Conservation (phyloP, 2,329 filamentous ascomycete species). For the Botrytis medusae region DNA sequence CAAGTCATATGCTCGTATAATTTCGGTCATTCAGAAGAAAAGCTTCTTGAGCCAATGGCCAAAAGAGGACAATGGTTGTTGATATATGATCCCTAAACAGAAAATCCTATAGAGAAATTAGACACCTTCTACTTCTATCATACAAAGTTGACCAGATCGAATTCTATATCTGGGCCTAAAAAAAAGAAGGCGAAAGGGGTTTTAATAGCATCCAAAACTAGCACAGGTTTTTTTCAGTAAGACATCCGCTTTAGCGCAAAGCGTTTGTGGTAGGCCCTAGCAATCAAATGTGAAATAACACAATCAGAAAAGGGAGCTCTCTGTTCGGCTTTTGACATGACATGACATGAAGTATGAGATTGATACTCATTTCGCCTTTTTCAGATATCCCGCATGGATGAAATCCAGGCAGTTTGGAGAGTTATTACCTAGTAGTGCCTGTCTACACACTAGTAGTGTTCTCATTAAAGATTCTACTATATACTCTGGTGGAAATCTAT, state of each 20-base stretch:
- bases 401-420: background rate
- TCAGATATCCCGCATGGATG: background rate
- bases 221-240: background rate
- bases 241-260: background rate
- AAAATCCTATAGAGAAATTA: too few species aligned
- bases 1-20: background rate
- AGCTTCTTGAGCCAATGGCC: background rate
- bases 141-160: background rate
- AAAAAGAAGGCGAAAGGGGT: background rate
- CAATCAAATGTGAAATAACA: background rate
- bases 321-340: background rate
- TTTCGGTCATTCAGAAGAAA: background rate
- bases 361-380: background rate
- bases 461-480: background rate
- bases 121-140: background rate
- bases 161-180: background rate
- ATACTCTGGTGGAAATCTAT: background rate
- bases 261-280: background rate
- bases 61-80: background rate
- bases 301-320: background rate
- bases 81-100: background rate
- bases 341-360: background rate
- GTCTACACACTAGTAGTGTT: background rate
- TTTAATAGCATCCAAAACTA: background rate
- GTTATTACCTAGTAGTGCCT: too few species aligned